Evolutionary conservation across 1,284 basidiomycete species (phyloP).

Genomic region (Ceratobasidium sp.): DNA sequence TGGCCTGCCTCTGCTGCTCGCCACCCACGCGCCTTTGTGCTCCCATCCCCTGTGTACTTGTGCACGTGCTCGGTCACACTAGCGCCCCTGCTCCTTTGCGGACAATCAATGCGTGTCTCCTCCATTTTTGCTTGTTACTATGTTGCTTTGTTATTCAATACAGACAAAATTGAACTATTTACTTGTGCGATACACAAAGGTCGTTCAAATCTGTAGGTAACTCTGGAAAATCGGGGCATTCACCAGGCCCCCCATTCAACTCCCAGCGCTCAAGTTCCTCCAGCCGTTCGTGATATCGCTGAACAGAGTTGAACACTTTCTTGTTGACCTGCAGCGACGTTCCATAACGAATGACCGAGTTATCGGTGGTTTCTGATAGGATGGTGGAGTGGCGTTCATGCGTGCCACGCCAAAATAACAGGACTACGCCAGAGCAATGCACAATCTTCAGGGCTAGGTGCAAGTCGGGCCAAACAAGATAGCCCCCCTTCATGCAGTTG

Average conservation of each 20-base stretch:
- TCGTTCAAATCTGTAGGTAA: too few species aligned
- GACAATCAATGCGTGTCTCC: too few species aligned
- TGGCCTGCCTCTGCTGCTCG: too few species aligned
- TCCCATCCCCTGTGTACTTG: too few species aligned
- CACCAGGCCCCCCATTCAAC: neutral
- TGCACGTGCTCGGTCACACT: too few species aligned
- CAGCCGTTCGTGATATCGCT: neutral
- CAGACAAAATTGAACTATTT: too few species aligned
- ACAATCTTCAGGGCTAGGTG: neutral
- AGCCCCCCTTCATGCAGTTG: neutral
- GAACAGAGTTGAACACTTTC: neutral
- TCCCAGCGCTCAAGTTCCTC: neutral
- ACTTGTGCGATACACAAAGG: too few species aligned
- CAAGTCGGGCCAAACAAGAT: neutral
- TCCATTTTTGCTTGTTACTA: too few species aligned
- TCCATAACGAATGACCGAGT: neutral
- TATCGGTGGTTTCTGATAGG: neutral
- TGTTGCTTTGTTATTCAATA: too few species aligned
- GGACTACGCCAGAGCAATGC: neutral
- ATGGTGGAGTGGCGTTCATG: neutral
- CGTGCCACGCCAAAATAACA: neutral
- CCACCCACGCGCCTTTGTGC: too few species aligned
- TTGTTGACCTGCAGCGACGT: conserved; percentile 1
- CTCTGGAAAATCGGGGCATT: too few species aligned
- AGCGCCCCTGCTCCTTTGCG: too few species aligned